Evolutionary conservation across 352 stramenopile species (phyloP).

Genomic region (Phytophthora hibernalis): DNA sequence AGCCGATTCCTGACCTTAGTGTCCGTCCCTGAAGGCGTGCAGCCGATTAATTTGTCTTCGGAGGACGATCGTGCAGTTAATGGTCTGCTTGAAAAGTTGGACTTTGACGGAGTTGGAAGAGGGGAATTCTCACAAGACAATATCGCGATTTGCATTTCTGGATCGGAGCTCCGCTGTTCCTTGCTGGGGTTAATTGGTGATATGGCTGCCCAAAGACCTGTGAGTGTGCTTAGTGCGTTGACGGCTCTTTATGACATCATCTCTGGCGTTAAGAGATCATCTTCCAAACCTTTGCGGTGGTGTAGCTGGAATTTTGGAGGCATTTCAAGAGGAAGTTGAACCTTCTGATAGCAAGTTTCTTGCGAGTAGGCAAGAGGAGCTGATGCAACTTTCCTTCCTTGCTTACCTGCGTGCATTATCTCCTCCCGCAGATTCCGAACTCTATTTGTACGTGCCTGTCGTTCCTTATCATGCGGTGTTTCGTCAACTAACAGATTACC

Average conservation of each 20-base stretch:
- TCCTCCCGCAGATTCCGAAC: slow-evolving; percentile 70
- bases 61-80: slow-evolving; percentile 41
- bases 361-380: slow-evolving; percentile 26
- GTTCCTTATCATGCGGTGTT: background rate
- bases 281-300: slow-evolving; percentile 22
- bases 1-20: slow-evolving; percentile 49
- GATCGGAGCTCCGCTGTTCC: slow-evolving; percentile 63
- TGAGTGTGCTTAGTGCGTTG: slow-evolving; percentile 27
- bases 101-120: slow-evolving; percentile 73
- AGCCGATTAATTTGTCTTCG: slow-evolving; percentile 30
- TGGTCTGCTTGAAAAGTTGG: slow-evolving; percentile 55
- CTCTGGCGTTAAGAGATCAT: slow-evolving; percentile 50
- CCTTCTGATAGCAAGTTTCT: slow-evolving; percentile 8
- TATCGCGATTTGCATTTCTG: slow-evolving; percentile 52
- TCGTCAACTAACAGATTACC: slow-evolving; percentile 16
- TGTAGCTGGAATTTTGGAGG: slow-evolving; percentile 19
- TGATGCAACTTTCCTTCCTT: slow-evolving; percentile 68
- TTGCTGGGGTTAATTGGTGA: slow-evolving; percentile 76
- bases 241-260: slow-evolving; percentile 52
- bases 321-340: slow-evolving; percentile 9
- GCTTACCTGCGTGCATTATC: slow-evolving; percentile 73
- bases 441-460: slow-evolving; percentile 78
- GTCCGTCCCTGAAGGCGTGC: slow-evolving; percentile 43
- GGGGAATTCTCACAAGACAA: slow-evolving; percentile 35
- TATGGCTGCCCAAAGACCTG: slow-evolving; percentile 60